Evolutionary conservation across 2,329 filamentous ascomycete species (phyloP).

Genomic region (Lasiodiplodia sp.): DNA sequence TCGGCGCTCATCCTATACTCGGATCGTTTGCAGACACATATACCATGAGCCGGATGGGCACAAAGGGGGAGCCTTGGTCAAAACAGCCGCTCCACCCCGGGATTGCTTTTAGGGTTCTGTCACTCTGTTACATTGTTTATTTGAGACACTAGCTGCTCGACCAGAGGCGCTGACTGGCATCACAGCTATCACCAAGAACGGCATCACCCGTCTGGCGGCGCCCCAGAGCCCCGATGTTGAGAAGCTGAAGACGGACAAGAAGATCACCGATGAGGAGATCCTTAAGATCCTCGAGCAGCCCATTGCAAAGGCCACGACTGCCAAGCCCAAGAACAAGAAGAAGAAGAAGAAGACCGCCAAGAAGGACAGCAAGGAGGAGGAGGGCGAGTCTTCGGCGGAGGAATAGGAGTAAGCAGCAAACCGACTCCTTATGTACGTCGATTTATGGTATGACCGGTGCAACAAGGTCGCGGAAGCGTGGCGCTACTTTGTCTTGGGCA

Average conservation of each 20-base stretch:
- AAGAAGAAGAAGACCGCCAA: conserved; percentile 78
- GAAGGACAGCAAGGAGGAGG: conserved; percentile 66
- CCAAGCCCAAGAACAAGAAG: conserved; percentile 88
- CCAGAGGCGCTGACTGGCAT: neutral
- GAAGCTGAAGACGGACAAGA: conserved; percentile 94
- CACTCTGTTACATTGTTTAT: neutral
- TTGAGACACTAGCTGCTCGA: neutral
- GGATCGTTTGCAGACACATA: neutral
- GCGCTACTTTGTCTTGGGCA: neutral
- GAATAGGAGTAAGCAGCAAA: conserved; percentile 36
- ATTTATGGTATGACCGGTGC: neutral
- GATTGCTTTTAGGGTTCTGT: neutral
- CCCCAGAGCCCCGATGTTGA: conserved; percentile 77
- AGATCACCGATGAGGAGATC: conserved; percentile 95
- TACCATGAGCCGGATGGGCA: neutral
- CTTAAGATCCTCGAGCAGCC: conserved; percentile 93
- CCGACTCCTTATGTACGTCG: neutral
- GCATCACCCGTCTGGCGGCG: conserved; percentile 82
- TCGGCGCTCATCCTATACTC: neutral
- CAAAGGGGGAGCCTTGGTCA: neutral
- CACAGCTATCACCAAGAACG: conserved; percentile 95
- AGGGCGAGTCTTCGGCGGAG: conserved; percentile 48
- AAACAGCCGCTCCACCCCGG: neutral
- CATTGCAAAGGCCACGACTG: conserved; percentile 65
- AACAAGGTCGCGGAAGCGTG: neutral